Percentiles rank a stretch among this genome's conserved stretches.
Evolutionary conservation across 176 grass and related monocot species (phyloP).

Genomic region (Cocos nucifera): DNA sequence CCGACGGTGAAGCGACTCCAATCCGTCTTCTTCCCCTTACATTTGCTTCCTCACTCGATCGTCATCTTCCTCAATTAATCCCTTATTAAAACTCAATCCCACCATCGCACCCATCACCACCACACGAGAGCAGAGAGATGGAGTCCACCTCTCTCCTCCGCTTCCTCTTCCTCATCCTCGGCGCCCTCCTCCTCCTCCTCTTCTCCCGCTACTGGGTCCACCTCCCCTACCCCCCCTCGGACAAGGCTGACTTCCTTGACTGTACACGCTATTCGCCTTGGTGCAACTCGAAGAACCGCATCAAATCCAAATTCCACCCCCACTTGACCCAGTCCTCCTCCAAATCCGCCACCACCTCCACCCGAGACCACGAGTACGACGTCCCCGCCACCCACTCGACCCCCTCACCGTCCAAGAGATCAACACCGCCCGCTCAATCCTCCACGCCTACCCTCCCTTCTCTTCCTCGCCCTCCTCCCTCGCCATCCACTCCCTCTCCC

Average conservation of each 20-base stretch:
- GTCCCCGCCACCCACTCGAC: constrained; percentile 55
- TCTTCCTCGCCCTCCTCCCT: constrained; percentile 45
- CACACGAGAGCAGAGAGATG: neutral
- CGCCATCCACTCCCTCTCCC: constrained; percentile 55
- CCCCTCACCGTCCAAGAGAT: constrained; percentile 61
- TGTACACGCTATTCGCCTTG: constrained; percentile 33
- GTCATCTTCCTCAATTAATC: too few species aligned
- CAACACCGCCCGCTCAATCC: constrained; percentile 46
- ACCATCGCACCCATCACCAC: too few species aligned
- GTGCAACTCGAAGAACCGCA: constrained; percentile 11
- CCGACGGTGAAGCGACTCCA: too few species aligned
- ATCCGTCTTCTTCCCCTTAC: too few species aligned
- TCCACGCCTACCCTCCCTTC: constrained; percentile 45
- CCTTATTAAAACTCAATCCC: too few species aligned
- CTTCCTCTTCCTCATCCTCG: constrained; percentile 47
- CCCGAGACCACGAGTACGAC: constrained; percentile 29
- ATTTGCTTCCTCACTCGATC: too few species aligned
- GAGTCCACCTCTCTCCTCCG: constrained; percentile 51
- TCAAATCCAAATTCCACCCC: constrained; percentile 20
- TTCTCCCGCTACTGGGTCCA: constrained; percentile 33
- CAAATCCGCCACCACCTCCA: neutral
- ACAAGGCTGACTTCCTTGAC: neutral
- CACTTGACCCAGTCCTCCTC: neutral
- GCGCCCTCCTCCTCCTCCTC: constrained; percentile 42
- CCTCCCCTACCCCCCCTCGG: constrained; percentile 15